Conservation (phyloP, 2,329 filamentous ascomycete genomes). For the Pseudocercospora musae region DNA sequence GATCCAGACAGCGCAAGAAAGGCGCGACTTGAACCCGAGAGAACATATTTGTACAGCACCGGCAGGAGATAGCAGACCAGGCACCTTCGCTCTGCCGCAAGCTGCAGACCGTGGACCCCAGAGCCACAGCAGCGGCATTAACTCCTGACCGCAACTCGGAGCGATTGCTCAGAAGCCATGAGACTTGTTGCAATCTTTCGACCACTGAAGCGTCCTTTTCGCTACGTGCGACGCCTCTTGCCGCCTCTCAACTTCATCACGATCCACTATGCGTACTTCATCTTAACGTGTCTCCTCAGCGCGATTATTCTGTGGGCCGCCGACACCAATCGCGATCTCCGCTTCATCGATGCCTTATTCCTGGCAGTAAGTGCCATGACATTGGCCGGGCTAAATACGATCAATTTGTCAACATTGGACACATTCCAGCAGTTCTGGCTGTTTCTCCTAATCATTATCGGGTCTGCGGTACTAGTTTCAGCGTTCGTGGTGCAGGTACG, state of each 20-base stretch:
- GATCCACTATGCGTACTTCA: constrained; percentile 66
- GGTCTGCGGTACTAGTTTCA: constrained; percentile 65
- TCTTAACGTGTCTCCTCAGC: constrained; percentile 52
- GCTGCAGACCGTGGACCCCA: neutral
- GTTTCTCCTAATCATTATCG: constrained; percentile 63
- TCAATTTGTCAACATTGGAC: constrained; percentile 61
- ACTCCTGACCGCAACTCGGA: neutral
- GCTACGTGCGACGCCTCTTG: constrained; percentile 20
- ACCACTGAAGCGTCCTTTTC: constrained; percentile 18
- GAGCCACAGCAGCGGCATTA: too few relatives aligned
- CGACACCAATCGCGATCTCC: constrained; percentile 52
- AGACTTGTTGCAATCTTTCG: neutral
- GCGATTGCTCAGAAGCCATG: neutral
- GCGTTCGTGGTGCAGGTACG: constrained; percentile 61
- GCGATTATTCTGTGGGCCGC: constrained; percentile 62
- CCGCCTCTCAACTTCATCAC: constrained; percentile 36
- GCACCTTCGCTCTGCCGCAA: neutral
- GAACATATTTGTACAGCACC: too few relatives aligned
- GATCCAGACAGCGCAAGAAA: neutral
- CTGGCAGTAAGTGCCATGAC: constrained; percentile 65
- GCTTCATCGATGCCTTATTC: constrained; percentile 64
- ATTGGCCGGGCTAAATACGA: constrained; percentile 64
- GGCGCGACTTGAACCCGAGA: neutral
- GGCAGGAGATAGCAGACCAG: too few relatives aligned
- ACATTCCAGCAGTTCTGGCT: constrained; percentile 66